phyloP scores from a whole-genome alignment of 2,329 filamentous ascomycete genomes.

The Fusarium globosum region DNA sequence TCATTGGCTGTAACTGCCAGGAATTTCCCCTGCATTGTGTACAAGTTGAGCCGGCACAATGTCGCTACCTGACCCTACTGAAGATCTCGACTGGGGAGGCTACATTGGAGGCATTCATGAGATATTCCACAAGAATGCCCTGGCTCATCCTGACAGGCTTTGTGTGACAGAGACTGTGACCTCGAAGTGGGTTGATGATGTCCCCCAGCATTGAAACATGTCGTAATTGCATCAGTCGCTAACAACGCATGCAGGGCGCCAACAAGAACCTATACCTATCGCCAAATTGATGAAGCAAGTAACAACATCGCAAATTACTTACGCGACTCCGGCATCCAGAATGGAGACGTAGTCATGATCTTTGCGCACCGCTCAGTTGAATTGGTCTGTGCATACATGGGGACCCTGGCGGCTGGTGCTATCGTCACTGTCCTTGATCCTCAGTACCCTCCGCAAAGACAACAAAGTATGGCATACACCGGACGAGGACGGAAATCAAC shows the following conservation, averaged over 20 bases:
- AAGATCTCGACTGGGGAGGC: not conserved
- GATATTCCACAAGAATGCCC: constrained; percentile 12
- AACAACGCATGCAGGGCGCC: not conserved
- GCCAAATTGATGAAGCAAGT: not conserved
- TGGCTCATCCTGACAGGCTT: not conserved
- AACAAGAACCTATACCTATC: not conserved
- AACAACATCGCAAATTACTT: not conserved
- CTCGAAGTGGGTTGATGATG: not conserved
- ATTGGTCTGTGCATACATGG: not conserved
- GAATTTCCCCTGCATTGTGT: not conserved
- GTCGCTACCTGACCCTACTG: not conserved
- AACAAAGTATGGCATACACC: not conserved
- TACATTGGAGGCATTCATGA: constrained; percentile 3
- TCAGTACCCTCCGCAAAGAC: not conserved
- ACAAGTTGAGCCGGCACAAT: not conserved
- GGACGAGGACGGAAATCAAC: not conserved
- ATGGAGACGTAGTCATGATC: constrained; percentile 3
- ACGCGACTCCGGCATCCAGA: not conserved
- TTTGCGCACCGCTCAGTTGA: not conserved
- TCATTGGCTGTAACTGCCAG: not conserved
- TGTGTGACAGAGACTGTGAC: constrained; percentile 1
- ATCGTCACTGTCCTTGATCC: constrained; percentile 1
- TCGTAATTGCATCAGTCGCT: not conserved
- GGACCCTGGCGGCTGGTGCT: not conserved
- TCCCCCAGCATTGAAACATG: not conserved